These are phyloP conservation scores for Amanita pseudoporphyria DNA, from an alignment of 768 basidiomycete genomes.

Conservation along the genomic window DNA sequence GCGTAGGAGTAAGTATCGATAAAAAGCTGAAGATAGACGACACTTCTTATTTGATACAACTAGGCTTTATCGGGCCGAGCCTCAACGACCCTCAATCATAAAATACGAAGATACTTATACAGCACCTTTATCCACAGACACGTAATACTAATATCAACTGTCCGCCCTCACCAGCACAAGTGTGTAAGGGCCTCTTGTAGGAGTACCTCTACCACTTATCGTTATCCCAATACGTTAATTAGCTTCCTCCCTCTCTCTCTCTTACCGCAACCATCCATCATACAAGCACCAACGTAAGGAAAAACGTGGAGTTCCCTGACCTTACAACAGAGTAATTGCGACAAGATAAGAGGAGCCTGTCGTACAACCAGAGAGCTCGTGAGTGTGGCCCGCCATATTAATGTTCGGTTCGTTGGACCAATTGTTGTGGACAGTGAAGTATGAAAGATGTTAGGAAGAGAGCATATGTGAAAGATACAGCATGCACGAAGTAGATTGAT, in stretches of 20 bases:
- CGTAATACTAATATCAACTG: not conserved
- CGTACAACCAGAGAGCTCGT: slow-evolving; percentile 1
- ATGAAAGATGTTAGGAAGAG: slow-evolving; percentile 2
- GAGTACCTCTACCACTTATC: not conserved
- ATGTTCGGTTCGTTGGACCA: not conserved
- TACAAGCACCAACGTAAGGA: not conserved
- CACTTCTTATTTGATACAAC: no score
- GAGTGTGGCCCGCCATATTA: not conserved
- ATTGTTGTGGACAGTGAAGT: not conserved
- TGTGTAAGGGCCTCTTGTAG: not conserved
- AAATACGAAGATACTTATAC: not conserved
- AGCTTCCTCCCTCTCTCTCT: not conserved
- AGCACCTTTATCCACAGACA: not conserved
- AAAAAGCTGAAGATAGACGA: no score
- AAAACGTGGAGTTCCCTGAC: not conserved
- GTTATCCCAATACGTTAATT: not conserved
- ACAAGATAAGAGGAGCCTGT: not conserved
- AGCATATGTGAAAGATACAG: slow-evolving; percentile 4
- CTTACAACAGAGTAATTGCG: not conserved
- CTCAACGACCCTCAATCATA: no score
- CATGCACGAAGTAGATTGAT: not conserved
- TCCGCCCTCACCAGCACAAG: not conserved
- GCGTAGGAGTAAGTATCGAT: no score
- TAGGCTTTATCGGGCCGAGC: no score
- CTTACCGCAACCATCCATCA: not conserved